Evolutionary conservation across 2,329 filamentous ascomycete species (phyloP).

Genomic region (Beauveria medogensis): DNA sequence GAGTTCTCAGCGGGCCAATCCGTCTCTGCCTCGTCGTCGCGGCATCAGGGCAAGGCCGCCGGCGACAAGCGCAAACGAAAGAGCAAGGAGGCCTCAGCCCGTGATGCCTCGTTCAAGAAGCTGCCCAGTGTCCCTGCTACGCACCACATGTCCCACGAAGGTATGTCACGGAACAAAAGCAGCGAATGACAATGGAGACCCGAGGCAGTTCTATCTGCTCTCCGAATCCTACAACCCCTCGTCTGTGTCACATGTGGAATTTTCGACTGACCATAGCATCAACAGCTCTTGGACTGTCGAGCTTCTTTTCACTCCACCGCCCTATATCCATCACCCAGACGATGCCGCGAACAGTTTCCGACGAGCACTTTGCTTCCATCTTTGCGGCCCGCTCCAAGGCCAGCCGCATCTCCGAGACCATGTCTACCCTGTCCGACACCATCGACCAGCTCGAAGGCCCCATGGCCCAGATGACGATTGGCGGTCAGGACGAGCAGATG

Average conservation of each 20-base stretch:
- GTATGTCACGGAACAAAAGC: slow-evolving; percentile 32
- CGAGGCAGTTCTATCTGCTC: neutral
- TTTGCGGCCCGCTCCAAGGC: slow-evolving; percentile 54
- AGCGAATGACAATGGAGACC: neutral
- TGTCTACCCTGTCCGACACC: slow-evolving; percentile 56
- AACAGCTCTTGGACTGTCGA: slow-evolving; percentile 76
- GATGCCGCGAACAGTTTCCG: slow-evolving; percentile 63
- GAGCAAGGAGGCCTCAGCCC: slow-evolving; percentile 40
- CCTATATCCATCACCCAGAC: slow-evolving; percentile 83
- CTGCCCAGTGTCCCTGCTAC: slow-evolving; percentile 70
- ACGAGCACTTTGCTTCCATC: slow-evolving; percentile 75
- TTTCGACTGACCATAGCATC: slow-evolving; percentile 12
- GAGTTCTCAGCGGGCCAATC: slow-evolving; percentile 41
- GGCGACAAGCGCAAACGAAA: slow-evolving; percentile 52
- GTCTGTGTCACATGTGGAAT: neutral
- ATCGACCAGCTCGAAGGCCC: slow-evolving; percentile 52
- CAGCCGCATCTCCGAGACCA: slow-evolving; percentile 51
- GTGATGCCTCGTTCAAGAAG: slow-evolving; percentile 41
- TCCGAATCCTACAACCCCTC: neutral
- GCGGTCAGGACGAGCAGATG: slow-evolving; percentile 31
- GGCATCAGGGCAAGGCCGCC: slow-evolving; percentile 33
- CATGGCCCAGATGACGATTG: slow-evolving; percentile 45
- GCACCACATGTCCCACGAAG: slow-evolving; percentile 59
- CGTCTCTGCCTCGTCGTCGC: slow-evolving; percentile 39
- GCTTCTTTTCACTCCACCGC: slow-evolving; percentile 92